A percentile compares a stretch with the other conserved stretches of the same genome.
These are phyloP conservation scores for Phytophthora pseudosyringae DNA, from an alignment of 352 stramenopile genomes.

Conservation along the genomic window DNA sequence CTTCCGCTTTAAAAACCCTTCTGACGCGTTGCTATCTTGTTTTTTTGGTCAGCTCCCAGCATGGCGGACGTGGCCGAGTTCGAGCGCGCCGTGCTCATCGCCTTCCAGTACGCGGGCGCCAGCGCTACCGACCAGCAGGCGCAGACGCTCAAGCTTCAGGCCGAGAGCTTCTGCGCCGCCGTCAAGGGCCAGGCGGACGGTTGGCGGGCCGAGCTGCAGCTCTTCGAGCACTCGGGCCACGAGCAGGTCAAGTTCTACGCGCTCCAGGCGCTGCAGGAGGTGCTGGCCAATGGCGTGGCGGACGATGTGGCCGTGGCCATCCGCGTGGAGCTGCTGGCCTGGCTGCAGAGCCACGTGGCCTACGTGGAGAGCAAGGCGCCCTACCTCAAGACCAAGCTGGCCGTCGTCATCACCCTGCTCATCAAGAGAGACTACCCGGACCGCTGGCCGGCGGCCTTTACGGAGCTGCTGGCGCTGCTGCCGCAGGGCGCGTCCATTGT, in stretches of 20 bases:
- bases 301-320: slow-evolving; percentile 59
- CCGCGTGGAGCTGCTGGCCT: slow-evolving; percentile 62
- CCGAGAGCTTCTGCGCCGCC: slow-evolving; percentile 67
- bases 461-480: slow-evolving; percentile 80
- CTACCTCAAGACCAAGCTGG: slow-evolving; percentile 90
- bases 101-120: slow-evolving; percentile 82
- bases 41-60: background rate
- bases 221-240: slow-evolving; percentile 72
- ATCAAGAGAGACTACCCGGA: slow-evolving; percentile 92
- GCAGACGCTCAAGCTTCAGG: slow-evolving; percentile 72
- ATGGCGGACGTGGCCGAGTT: slow-evolving; percentile 59
- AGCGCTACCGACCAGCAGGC: slow-evolving; percentile 51
- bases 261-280: slow-evolving; percentile 78
- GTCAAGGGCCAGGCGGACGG: slow-evolving; percentile 59
- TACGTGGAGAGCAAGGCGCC: slow-evolving; percentile 65
- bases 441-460: slow-evolving; percentile 86
- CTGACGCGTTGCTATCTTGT: slow-evolving; percentile 7
- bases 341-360: slow-evolving; percentile 65
- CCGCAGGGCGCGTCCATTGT: slow-evolving; percentile 79
- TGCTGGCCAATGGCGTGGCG: slow-evolving; percentile 45
- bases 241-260: slow-evolving; percentile 88
- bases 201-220: slow-evolving; percentile 69
- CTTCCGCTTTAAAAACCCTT: background rate
- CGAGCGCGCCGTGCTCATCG: slow-evolving; percentile 77
- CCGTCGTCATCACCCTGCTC: slow-evolving; percentile 79